Conservation (phyloP, 78 protist genomes). For the Trichosphaerium sp. region DNA sequence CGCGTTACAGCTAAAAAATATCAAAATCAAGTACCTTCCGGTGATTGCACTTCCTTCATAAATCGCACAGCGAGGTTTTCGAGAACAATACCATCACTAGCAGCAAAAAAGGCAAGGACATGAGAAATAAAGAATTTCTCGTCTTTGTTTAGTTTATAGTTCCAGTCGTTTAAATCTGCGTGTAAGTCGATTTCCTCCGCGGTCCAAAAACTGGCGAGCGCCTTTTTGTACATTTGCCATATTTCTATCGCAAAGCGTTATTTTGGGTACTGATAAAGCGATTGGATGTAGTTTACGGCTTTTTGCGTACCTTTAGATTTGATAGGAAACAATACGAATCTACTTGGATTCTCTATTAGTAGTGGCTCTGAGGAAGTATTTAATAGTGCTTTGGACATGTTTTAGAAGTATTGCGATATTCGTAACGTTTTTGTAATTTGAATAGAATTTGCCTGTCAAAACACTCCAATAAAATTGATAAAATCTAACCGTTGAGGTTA, state of each 20-base stretch:
- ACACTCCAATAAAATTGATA: too few relatives aligned
- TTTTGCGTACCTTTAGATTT: constrained; percentile 74
- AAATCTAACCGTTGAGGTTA: too few relatives aligned
- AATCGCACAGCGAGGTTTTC: constrained; percentile 91
- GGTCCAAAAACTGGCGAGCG: constrained; percentile 91
- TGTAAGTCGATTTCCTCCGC: constrained; percentile 92
- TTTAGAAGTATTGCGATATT: too few relatives aligned
- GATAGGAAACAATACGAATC: constrained; percentile 90
- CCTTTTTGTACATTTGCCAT: constrained; percentile 91
- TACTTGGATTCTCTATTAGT: constrained; percentile 47
- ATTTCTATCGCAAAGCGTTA: too few relatives aligned
- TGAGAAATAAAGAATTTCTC: constrained; percentile 84
- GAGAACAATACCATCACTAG: constrained; percentile 93
- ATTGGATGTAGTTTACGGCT: too few relatives aligned
- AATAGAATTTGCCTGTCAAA: too few relatives aligned
- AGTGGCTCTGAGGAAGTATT: too few relatives aligned
- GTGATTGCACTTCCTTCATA: constrained; percentile 84
- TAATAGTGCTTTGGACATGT: too few relatives aligned
- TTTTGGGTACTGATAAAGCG: too few relatives aligned
- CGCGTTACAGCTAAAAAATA: too few relatives aligned
- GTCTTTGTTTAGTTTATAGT: constrained; percentile 56
- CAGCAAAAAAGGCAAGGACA: constrained; percentile 96
- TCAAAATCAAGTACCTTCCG: too few relatives aligned
- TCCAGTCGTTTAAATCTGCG: constrained; percentile 71
- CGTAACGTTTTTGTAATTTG: too few relatives aligned